phyloP scores from a whole-genome alignment of 2,329 filamentous ascomycete genomes.

The Neocucurbitaria cava region DNA sequence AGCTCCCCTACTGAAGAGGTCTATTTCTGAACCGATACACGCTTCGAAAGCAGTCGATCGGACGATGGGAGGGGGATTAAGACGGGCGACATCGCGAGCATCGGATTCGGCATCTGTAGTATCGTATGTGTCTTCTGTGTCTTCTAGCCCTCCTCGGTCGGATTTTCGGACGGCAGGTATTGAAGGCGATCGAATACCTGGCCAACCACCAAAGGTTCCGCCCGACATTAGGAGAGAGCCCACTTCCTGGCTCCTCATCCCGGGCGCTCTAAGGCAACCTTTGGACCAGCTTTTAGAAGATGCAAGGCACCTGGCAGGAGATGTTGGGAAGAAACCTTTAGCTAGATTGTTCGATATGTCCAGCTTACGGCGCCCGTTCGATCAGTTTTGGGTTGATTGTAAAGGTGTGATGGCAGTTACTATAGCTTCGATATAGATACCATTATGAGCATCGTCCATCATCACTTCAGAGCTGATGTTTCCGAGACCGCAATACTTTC shows the following conservation, averaged over 20 bases:
- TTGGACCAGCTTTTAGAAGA: constrained; percentile 2
- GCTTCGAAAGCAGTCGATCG: not conserved
- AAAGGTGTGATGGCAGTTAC: constrained; percentile 19
- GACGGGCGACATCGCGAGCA: not conserved
- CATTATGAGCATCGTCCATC: not conserved
- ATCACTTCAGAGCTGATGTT: not conserved
- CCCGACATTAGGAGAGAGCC: constrained; percentile 6
- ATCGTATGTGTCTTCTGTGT: not conserved
- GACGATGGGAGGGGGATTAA: not conserved
- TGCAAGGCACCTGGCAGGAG: not conserved
- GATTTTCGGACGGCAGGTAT: constrained; percentile 8
- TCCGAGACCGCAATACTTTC: not conserved
- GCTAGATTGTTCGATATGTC: not conserved
- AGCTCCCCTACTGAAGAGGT: constrained; percentile 1
- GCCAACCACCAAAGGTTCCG: constrained; percentile 3
- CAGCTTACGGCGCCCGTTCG: constrained; percentile 1
- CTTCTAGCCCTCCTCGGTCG: not conserved
- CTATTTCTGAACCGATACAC: constrained; percentile 2
- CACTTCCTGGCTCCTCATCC: not conserved
- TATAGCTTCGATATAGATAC: constrained; percentile 20
- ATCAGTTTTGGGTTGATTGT: constrained; percentile 13
- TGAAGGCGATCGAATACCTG: not conserved
- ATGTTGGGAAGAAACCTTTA: not conserved
- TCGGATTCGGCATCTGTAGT: not conserved
- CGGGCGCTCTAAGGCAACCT: constrained; percentile 2